A percentile compares a stretch with the other conserved stretches of the same genome.
These are phyloP conservation scores for Prunus mume DNA, from an alignment of 306 rosid species.

Conservation along the genomic window DNA sequence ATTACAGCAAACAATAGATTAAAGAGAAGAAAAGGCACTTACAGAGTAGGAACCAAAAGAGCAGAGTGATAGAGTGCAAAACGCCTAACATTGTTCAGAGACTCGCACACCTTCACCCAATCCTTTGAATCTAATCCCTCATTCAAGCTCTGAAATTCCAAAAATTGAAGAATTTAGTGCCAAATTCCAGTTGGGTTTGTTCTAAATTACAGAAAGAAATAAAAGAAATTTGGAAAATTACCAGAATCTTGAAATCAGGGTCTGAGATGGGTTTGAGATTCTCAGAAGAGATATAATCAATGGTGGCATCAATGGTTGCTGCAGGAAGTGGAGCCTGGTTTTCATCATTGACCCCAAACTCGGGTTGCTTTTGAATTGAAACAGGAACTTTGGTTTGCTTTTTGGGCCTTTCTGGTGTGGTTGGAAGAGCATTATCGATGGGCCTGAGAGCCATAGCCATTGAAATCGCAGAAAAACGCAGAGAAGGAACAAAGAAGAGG, in stretches of 20 bases:
- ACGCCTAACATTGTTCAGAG: constrained; percentile 68
- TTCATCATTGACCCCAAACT: constrained; percentile 41
- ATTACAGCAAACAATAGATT: not conserved
- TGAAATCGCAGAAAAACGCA: not conserved
- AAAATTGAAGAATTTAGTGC: not conserved
- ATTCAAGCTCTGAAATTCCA: constrained; percentile 48
- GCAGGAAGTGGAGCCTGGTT: constrained; percentile 49
- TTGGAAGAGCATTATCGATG: constrained; percentile 80
- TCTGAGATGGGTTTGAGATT: constrained; percentile 66
- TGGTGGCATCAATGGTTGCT: constrained; percentile 45
- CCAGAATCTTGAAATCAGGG: constrained; percentile 65
- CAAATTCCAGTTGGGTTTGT: constrained; percentile 4
- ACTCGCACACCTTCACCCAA: constrained; percentile 73
- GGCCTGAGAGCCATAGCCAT: constrained; percentile 84
- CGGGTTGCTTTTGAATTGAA: constrained; percentile 42
- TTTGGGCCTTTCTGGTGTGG: constrained; percentile 60
- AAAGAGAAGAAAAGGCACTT: not conserved
- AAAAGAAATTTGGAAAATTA: not conserved
- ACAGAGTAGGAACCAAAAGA: constrained; percentile 49
- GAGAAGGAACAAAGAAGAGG: constrained; percentile 1
- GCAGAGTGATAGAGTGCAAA: constrained; percentile 60
- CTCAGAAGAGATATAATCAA: constrained; percentile 70
- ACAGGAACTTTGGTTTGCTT: constrained; percentile 60
- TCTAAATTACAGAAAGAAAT: not conserved
- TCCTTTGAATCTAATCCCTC: constrained; percentile 71